These are phyloP conservation scores for Chaetomiaceae sp. DNA, from an alignment of 2,329 filamentous ascomycete species.

Conservation along the genomic window DNA sequence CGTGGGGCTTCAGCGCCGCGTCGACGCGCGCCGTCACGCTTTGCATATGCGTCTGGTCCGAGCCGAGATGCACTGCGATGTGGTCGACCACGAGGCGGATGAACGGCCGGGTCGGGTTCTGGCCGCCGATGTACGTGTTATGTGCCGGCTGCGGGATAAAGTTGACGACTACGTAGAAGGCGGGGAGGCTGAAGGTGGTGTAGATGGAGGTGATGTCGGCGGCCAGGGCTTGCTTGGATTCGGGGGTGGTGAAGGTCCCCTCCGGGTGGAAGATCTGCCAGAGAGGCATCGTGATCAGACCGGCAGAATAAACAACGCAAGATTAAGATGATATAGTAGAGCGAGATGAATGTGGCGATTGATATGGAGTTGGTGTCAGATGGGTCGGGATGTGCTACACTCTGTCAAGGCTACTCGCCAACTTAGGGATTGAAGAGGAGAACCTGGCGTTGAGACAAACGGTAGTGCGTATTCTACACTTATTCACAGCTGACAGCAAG, in stretches of 20 bases:
- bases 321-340: too few relatives aligned
- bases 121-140: slow-evolving; percentile 17
- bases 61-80: slow-evolving; percentile 11
- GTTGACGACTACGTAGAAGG: slow-evolving; percentile 20
- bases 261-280: slow-evolving; percentile 21
- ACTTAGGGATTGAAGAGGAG: too few relatives aligned
- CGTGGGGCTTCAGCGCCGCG: slow-evolving; percentile 32
- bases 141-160: slow-evolving; percentile 11
- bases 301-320: too few relatives aligned
- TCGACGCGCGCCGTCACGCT: slow-evolving; percentile 25
- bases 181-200: slow-evolving; percentile 13
- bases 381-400: too few relatives aligned
- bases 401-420: too few relatives aligned
- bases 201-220: slow-evolving; percentile 16
- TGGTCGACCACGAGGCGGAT: slow-evolving; percentile 18
- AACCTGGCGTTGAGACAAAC: too few relatives aligned
- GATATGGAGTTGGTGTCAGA: too few relatives aligned
- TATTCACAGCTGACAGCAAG: too few relatives aligned
- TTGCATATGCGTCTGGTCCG: not conserved
- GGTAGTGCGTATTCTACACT: too few relatives aligned
- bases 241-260: slow-evolving; percentile 12
- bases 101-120: slow-evolving; percentile 12
- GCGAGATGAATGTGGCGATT: too few relatives aligned
- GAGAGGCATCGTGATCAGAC: slow-evolving; percentile 21
- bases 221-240: slow-evolving; percentile 13